These are phyloP conservation scores for Selenicereus undatus DNA, from an alignment of 148 eudicot species.

Conservation along the genomic window DNA sequence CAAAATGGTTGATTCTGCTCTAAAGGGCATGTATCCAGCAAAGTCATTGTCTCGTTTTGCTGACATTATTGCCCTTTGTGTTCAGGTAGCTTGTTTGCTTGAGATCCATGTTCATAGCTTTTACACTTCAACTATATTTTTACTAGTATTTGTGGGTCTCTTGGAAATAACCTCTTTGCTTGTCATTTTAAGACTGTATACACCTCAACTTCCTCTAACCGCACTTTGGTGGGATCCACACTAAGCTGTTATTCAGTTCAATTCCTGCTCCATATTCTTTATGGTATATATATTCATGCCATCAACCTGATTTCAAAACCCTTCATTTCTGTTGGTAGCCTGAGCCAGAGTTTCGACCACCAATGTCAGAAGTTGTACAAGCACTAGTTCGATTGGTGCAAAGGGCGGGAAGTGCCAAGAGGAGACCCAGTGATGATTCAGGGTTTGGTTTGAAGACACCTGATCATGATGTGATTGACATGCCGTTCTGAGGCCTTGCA, in stretches of 20 bases:
- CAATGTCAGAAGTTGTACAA: conserved; percentile 99
- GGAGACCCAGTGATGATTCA: conserved; percentile 75
- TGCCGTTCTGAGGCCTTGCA: conserved; percentile 34
- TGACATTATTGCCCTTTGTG: conserved; percentile 87
- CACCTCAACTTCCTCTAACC: no score
- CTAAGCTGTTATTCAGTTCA: no score
- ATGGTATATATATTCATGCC: neutral
- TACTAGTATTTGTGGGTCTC: no score
- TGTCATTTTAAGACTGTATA: no score
- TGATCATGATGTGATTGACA: conserved; percentile 68
- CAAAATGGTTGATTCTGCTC: conserved; percentile 87
- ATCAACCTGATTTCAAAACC: neutral
- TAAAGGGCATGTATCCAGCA: conserved; percentile 97
- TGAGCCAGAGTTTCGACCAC: conserved; percentile 96
- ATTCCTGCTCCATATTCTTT: neutral
- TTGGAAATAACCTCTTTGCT: no score
- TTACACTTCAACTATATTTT: no score
- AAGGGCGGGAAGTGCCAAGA: conserved; percentile 73
- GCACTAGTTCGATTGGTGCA: conserved; percentile 90
- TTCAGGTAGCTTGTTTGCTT: conserved; percentile 59
- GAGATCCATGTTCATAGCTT: no score
- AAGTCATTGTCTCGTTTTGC: conserved; percentile 96
- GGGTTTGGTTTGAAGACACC: conserved; percentile 77
- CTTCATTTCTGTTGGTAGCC: conserved; percentile 42
- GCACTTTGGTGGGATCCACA: no score